phyloP scores from a whole-genome alignment of 805 yeast genomes.

The Saturnispora halmiae region DNA sequence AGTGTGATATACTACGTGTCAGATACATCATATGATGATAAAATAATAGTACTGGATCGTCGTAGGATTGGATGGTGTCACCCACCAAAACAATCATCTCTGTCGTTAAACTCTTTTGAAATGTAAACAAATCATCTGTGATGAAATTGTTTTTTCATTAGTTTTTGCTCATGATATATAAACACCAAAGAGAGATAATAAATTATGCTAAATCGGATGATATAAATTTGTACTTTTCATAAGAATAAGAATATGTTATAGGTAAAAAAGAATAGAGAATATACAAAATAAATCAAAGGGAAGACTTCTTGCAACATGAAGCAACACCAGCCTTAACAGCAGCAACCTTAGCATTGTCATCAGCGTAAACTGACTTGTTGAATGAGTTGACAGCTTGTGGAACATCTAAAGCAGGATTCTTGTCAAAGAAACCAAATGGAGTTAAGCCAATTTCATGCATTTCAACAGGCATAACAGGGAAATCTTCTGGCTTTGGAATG shows the following conservation, averaged over 20 bases:
- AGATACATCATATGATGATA: conserved; percentile 12
- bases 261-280: conserved; percentile 5
- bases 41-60: conserved; percentile 11
- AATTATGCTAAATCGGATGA: too few species aligned
- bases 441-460: conserved; percentile 56
- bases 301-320: conserved; percentile 26
- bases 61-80: conserved; percentile 7
- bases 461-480: conserved; percentile 88
- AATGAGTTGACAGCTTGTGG: conserved; percentile 62
- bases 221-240: too few species aligned
- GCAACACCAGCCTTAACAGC: conserved; percentile 16
- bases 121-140: background rate
- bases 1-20: conserved; percentile 5
- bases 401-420: conserved; percentile 69
- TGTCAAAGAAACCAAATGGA: conserved; percentile 69
- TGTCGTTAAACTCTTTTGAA: background rate
- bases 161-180: too few species aligned
- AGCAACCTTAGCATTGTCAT: conserved; percentile 14
- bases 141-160: too few species aligned
- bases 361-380: conserved; percentile 49
- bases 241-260: background rate
- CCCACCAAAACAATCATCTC: background rate
- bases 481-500: conserved; percentile 75
- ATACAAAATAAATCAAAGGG: conserved; percentile 12
- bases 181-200: too few species aligned